Evolutionary conservation across 805 yeast species (phyloP).

Genomic region (Wickerhamiella nectarea): DNA sequence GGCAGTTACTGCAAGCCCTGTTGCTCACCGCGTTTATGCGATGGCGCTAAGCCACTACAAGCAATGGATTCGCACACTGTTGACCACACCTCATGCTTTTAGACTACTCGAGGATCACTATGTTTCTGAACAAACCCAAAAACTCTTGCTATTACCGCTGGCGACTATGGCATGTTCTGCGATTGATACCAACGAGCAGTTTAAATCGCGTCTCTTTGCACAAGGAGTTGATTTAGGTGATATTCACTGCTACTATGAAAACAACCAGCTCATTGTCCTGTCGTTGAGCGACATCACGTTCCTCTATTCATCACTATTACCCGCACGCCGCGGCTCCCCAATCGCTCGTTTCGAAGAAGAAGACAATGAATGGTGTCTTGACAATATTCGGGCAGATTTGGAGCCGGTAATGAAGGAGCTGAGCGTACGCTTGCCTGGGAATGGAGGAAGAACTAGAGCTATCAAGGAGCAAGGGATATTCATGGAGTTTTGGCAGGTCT

Average conservation of each 20-base stretch:
- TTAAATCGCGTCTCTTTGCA: neutral
- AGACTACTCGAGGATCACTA: conserved; percentile 16
- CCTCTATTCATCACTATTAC: conserved; percentile 21
- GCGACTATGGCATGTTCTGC: conserved; percentile 10
- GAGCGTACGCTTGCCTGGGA: conserved; percentile 17
- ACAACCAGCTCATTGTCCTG: conserved; percentile 21
- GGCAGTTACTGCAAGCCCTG: neutral
- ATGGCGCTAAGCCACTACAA: conserved; percentile 16
- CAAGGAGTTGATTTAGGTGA: neutral
- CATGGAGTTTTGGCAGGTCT: conserved; percentile 25
- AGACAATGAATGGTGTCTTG: conserved; percentile 25
- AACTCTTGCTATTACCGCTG: conserved; percentile 15
- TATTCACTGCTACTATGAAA: conserved; percentile 6
- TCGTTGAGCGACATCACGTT: conserved; percentile 23
- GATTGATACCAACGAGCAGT: conserved; percentile 5
- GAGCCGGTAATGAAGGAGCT: conserved; percentile 25
- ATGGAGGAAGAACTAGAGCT: conserved; percentile 9
- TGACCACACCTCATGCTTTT: conserved; percentile 17
- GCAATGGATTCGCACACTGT: conserved; percentile 9
- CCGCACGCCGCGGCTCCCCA: conserved; percentile 9
- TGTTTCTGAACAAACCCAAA: conserved; percentile 18
- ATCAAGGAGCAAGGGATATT: conserved; percentile 17
- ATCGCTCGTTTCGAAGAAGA: conserved; percentile 6
- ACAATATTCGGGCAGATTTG: conserved; percentile 23
- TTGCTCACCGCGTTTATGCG: conserved; percentile 8